phyloP scores from a whole-genome alignment of 768 basidiomycete species.

The Kondoa malvinella region DNA sequence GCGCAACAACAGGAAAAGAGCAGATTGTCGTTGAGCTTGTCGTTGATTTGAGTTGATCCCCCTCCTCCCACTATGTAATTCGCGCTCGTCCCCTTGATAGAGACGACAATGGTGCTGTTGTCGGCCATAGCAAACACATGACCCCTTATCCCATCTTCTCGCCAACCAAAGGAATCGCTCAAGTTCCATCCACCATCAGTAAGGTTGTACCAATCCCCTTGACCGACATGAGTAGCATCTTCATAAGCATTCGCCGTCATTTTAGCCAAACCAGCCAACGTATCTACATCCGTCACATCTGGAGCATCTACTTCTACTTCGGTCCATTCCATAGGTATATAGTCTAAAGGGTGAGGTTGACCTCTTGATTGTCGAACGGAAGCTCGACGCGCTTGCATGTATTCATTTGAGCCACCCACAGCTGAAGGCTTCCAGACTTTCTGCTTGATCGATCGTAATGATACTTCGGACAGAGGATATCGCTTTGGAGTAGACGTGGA shows the following conservation, averaged over 20 bases:
- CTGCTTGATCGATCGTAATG: background rate
- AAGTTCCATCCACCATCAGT: conserved; percentile 40
- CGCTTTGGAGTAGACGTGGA: background rate
- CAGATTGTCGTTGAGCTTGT: conserved; percentile 89
- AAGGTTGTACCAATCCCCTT: conserved; percentile 48
- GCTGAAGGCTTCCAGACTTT: conserved; percentile 4
- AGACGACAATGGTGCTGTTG: conserved; percentile 69
- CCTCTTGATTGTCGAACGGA: background rate
- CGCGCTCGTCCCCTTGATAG: conserved; percentile 86
- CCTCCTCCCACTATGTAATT: conserved; percentile 26
- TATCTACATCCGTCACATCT: conserved; percentile 53
- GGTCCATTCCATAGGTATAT: conserved; percentile 9
- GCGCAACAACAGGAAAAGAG: conserved; percentile 92
- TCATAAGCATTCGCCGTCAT: conserved; percentile 77
- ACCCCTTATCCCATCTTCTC: conserved; percentile 78
- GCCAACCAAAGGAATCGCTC: conserved; percentile 68
- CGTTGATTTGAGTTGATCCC: conserved; percentile 56
- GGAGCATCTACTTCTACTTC: conserved; percentile 46
- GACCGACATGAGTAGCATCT: conserved; percentile 39
- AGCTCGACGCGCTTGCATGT: background rate
- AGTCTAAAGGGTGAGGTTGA: background rate
- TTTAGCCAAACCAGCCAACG: conserved; percentile 61
- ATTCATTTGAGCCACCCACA: background rate
- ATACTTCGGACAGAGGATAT: background rate
- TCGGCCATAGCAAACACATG: conserved; percentile 72